Percentiles rank a stretch among this genome's conserved stretches.
Conservation (phyloP, 2,329 filamentous ascomycete genomes). For the Sarocladium brachiariae region DNA sequence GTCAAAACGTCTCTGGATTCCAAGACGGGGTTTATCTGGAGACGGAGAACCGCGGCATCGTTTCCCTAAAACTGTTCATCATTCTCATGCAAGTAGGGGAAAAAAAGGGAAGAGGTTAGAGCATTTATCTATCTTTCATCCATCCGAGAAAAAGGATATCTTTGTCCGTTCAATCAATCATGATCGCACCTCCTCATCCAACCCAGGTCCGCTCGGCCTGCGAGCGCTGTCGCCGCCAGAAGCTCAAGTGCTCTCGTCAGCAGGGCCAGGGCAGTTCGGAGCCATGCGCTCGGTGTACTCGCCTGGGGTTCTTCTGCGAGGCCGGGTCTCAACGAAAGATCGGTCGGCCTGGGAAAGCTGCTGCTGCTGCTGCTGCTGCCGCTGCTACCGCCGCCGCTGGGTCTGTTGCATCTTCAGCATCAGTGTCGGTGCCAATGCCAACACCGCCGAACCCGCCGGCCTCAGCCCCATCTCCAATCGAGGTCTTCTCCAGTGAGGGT, state of each 20-base stretch:
- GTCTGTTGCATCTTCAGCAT: background rate
- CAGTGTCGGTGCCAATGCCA: background rate
- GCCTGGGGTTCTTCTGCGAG: slow-evolving; percentile 22
- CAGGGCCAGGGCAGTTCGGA: background rate
- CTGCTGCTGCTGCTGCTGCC: background rate
- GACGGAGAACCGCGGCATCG: too few relatives aligned
- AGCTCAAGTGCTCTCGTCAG: slow-evolving; percentile 24
- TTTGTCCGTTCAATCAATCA: background rate
- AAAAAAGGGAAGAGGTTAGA: background rate
- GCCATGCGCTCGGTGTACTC: slow-evolving; percentile 22
- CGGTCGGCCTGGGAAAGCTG: slow-evolving; percentile 20
- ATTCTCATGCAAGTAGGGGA: too few relatives aligned
- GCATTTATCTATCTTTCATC: background rate
- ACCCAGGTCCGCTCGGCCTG: slow-evolving; percentile 26
- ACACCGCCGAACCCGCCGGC: background rate
- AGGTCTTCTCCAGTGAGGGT: slow-evolving; percentile 1
- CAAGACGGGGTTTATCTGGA: too few relatives aligned
- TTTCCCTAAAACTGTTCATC: too few relatives aligned
- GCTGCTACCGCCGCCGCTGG: background rate
- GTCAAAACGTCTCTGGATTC: background rate
- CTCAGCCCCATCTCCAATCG: background rate
- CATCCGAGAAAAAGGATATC: too few relatives aligned
- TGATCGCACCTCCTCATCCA: slow-evolving; percentile 18
- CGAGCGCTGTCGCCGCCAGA: slow-evolving; percentile 26
- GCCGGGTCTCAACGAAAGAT: slow-evolving; percentile 24